A percentile compares a stretch with the other conserved stretches of the same genome.
phyloP scores from a whole-genome alignment of 352 stramenopile genomes.

The Phytophthora rubi region DNA sequence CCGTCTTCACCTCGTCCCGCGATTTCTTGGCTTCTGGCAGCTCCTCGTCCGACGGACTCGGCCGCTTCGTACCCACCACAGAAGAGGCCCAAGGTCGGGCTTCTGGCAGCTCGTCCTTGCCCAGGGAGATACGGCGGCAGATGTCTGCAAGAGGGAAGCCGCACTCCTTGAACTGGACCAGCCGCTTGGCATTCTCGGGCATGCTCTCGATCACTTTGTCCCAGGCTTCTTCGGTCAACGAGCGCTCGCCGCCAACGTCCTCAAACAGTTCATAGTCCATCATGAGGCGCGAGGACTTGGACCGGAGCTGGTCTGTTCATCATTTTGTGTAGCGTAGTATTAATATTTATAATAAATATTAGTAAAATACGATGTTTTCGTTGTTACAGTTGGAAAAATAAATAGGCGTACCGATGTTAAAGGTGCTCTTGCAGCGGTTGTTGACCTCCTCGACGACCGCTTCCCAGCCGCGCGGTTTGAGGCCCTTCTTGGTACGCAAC shows the following conservation, averaged over 20 bases:
- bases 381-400: not conserved
- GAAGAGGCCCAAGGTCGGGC: not conserved
- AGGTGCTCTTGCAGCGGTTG: constrained; percentile 28
- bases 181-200: constrained; percentile 24
- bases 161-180: constrained; percentile 28
- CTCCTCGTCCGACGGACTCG: not conserved
- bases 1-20: not conserved
- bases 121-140: constrained; percentile 25
- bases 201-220: constrained; percentile 33
- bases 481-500: constrained; percentile 28
- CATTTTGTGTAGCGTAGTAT: not conserved
- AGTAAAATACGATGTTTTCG: not conserved
- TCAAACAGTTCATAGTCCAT: constrained; percentile 44
- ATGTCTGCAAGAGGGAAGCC: constrained; percentile 32
- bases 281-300: constrained; percentile 39
- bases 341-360: not conserved
- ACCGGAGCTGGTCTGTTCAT: constrained; percentile 37
- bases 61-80: constrained; percentile 5
- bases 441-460: constrained; percentile 37
- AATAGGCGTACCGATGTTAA: constrained; percentile 28
- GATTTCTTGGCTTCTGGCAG: constrained; percentile 16
- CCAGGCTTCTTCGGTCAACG: constrained; percentile 27
- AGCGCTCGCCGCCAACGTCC: constrained; percentile 24
- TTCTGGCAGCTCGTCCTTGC: constrained; percentile 14
- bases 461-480: constrained; percentile 29